Evolutionary conservation across 2,329 filamentous ascomycete species (phyloP).

Genomic region (Colletotrichum lindemuthianum): DNA sequence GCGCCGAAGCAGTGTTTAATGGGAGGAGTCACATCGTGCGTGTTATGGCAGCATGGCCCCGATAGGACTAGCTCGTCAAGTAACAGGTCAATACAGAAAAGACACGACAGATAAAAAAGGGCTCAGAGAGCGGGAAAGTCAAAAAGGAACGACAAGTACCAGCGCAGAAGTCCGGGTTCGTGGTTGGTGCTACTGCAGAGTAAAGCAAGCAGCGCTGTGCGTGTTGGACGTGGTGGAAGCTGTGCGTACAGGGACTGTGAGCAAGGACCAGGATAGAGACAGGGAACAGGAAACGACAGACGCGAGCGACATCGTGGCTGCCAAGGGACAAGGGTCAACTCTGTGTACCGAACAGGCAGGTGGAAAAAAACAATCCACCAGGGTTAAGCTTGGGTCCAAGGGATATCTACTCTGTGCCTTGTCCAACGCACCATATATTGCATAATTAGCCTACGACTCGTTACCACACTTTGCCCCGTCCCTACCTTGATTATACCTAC

Average conservation of each 20-base stretch:
- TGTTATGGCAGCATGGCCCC: constrained; percentile 14
- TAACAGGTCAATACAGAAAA: not conserved
- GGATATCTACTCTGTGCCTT: not conserved
- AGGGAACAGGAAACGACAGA: too few species aligned
- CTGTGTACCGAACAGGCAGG: constrained; percentile 26
- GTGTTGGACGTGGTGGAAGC: too few species aligned
- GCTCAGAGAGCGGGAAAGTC: not conserved
- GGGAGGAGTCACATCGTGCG: constrained; percentile 10
- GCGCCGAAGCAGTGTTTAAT: constrained; percentile 29
- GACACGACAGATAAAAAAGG: constrained; percentile 4
- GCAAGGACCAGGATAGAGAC: too few species aligned
- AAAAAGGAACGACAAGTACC: not conserved
- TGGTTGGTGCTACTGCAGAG: too few species aligned
- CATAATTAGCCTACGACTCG: not conserved
- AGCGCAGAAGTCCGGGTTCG: not conserved
- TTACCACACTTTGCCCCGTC: too few species aligned
- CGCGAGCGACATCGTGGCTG: constrained; percentile 25
- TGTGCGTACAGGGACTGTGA: too few species aligned
- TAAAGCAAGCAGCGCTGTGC: too few species aligned
- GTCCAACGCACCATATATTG: not conserved
- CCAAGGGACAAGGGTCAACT: constrained; percentile 24
- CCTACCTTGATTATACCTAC: too few species aligned
- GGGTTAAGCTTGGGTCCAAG: not conserved
- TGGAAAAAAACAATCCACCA: constrained; percentile 11
- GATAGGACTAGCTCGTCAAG: constrained; percentile 14